Evolutionary conservation across 2,329 filamentous ascomycete species (phyloP), one percentile per base, ranked within the genome.

Genomic region (Rutstroemia sp.): DNA sequence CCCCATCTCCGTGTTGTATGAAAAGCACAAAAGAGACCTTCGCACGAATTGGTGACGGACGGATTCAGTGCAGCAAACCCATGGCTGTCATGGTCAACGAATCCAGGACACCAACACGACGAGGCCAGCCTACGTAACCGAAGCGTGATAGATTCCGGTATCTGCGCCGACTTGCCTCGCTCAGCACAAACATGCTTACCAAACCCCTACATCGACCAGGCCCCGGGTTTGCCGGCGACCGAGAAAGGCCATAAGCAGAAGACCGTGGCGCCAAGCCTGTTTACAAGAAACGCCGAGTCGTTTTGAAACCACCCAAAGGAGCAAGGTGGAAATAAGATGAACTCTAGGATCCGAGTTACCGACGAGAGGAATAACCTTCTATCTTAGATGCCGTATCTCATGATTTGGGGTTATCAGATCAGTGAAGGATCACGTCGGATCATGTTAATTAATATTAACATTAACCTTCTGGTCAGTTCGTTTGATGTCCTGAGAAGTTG

Each of bases 231-330:
- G 30, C 17, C 21, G 17, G 41, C 21, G 17, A 21, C 16, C 10
- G 41, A 12, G 17, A 21, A 21, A 1, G 41, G 1, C 14, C 41
- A 4, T 25, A 8, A 54, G 27, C 34, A 30, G 49, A 47, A 41
- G 4, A n/a, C 23, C 34, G 19, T 14, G 19, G 44, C 23, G 52
- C 46, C 46, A 55, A 55, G 52, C 37, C 23, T 23, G 48, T 50
- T 27, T 42, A 55, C 23, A 17, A 23, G 52, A 55, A 55, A 50
- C 37, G 25, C 25, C 45, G 37, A 21, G 5, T 42, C 19, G 46
- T 44, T 55, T 50, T 38, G 44, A 55, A 55, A 42, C 46, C 52
- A n/a, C 25, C 34, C 14, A 39, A 47, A 53, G 51, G 27, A 37
- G 41, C 37, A 41, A 42, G 41, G 44, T 54, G 42, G 45, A 42